A percentile compares a stretch with the other conserved stretches of the same genome.
Conservation (phyloP, 129 eudicot species). For the Escallonia herrerae region DNA sequence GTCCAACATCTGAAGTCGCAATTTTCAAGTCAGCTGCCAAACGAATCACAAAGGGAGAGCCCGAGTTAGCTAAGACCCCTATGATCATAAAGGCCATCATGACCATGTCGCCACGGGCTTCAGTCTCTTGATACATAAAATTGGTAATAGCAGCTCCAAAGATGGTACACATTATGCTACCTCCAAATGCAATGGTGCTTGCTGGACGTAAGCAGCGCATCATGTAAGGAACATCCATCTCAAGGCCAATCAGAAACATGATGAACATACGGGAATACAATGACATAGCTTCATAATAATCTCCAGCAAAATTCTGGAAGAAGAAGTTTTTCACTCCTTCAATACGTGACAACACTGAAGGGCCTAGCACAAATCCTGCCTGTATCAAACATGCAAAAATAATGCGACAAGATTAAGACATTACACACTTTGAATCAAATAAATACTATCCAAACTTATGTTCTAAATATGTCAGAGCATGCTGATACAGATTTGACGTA, state of each 20-base stretch:
- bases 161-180: slow-evolving; percentile 49
- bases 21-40: slow-evolving; percentile 69
- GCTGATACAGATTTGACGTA: too few relatives aligned
- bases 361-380: slow-evolving; percentile 94
- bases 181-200: slow-evolving; percentile 42
- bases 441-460: too few relatives aligned
- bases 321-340: slow-evolving; percentile 46
- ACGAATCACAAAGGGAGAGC: slow-evolving; percentile 68
- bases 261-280: slow-evolving; percentile 60
- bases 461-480: too few relatives aligned
- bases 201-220: slow-evolving; percentile 59
- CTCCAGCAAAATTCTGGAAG: slow-evolving; percentile 49
- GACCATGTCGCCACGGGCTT: slow-evolving; percentile 32
- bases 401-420: neutral
- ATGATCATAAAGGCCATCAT: slow-evolving; percentile 49
- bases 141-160: slow-evolving; percentile 61
- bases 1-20: slow-evolving; percentile 71
- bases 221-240: slow-evolving; percentile 59
- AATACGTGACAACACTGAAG: slow-evolving; percentile 62
- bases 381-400: slow-evolving; percentile 22
- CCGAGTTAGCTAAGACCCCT: slow-evolving; percentile 61
- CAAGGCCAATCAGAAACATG: slow-evolving; percentile 88
- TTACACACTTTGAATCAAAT: neutral
- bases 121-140: slow-evolving; percentile 48
- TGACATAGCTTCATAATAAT: slow-evolving; percentile 74